A percentile compares a stretch with the other conserved stretches of the same genome.
Conservation (phyloP, 345 rosid species). For the Pistacia integerrima region DNA sequence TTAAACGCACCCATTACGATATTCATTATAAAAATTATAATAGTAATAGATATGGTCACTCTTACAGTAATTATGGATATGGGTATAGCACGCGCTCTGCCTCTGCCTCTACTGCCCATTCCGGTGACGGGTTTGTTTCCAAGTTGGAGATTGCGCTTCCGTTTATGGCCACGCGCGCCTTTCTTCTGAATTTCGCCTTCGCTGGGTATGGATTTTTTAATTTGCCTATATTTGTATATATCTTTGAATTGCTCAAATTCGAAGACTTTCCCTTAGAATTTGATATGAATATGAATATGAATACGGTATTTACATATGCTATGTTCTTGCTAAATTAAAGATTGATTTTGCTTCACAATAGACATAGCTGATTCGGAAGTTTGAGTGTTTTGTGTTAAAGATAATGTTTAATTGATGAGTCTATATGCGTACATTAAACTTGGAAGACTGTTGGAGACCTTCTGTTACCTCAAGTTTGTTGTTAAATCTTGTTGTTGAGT, state of each 20-base stretch:
- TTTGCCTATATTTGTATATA: background rate
- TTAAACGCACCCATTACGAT: conserved; percentile 71
- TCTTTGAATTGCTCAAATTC: background rate
- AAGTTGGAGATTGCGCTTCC: conserved; percentile 47
- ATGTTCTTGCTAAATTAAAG: too few species aligned
- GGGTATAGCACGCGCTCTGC: conserved; percentile 33
- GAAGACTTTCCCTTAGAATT: background rate
- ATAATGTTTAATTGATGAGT: too few species aligned
- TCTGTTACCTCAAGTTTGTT: too few species aligned
- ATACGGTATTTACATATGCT: too few species aligned
- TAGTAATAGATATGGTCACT: conserved; percentile 16
- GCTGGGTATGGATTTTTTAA: conserved; percentile 50
- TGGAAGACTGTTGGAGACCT: too few species aligned
- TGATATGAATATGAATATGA: background rate
- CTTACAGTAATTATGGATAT: conserved; percentile 19
- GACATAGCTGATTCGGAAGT: too few species aligned
- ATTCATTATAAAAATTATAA: conserved; percentile 17
- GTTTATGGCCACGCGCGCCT: conserved; percentile 65
- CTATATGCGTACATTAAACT: too few species aligned
- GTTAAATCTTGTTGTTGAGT: too few species aligned
- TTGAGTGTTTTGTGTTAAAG: too few species aligned
- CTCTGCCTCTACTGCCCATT: background rate
- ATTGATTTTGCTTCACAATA: too few species aligned
- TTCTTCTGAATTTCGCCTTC: conserved; percentile 63
- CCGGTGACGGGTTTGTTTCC: conserved; percentile 19